These are phyloP conservation scores for Lachnellula suecica DNA, from an alignment of 2,329 filamentous ascomycete species.

Conservation along the genomic window DNA sequence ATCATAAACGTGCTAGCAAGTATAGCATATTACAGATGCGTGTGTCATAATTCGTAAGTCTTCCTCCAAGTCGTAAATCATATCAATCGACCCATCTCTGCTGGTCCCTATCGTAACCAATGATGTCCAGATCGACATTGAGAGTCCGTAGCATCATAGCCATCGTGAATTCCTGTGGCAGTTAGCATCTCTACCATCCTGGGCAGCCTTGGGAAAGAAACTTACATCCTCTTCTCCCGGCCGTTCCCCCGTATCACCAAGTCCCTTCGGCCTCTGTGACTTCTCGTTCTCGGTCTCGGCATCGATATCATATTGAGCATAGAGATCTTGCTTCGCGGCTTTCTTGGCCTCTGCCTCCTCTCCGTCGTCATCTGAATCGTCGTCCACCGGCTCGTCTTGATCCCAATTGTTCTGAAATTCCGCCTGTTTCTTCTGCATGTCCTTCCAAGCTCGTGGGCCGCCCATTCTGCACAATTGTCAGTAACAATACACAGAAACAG, in stretches of 20 bases:
- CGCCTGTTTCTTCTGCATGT: conserved; percentile 46
- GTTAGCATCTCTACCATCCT: conserved; percentile 6
- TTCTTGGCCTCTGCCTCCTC: conserved; percentile 38
- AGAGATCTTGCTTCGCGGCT: conserved; percentile 33
- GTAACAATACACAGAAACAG: neutral
- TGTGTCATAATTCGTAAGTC: neutral
- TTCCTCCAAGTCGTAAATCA: neutral
- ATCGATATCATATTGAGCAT: conserved; percentile 33
- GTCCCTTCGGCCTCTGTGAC: conserved; percentile 30
- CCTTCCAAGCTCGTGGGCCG: conserved; percentile 56
- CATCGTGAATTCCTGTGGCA: conserved; percentile 61
- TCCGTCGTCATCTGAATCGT: conserved; percentile 33
- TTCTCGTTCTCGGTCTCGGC: conserved; percentile 35
- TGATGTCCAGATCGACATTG: conserved; percentile 60
- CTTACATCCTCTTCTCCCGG: conserved; percentile 40
- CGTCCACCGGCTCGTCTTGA: conserved; percentile 27
- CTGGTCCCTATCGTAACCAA: conserved; percentile 58
- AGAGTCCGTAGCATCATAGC: conserved; percentile 66
- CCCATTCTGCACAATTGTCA: conserved; percentile 47
- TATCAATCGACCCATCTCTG: conserved; percentile 57
- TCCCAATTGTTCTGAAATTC: conserved; percentile 41
- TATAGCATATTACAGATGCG: too few relatives aligned
- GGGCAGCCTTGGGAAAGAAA: conserved; percentile 34
- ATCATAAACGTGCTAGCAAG: too few relatives aligned
- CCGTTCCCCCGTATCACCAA: conserved; percentile 34